A percentile compares a stretch with the other conserved stretches of the same genome.
Conservation (phyloP, 1,284 basidiomycete species). For the Papiliotrema laurentii region DNA sequence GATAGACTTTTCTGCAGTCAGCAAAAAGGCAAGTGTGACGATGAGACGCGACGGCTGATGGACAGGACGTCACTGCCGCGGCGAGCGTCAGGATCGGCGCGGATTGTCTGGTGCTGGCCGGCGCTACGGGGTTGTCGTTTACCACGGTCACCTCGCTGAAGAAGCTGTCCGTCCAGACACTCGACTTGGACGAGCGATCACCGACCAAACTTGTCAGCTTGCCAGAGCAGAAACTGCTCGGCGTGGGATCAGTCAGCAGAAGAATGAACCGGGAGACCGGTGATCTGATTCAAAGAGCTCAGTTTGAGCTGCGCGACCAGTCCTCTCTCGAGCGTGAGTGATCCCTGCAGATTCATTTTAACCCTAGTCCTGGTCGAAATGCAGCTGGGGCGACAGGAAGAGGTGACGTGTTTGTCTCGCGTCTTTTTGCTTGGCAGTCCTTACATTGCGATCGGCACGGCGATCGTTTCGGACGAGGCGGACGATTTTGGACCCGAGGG, state of each 20-base stretch:
- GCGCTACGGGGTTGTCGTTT: conserved; percentile 57
- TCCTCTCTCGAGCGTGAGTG: conserved; percentile 61
- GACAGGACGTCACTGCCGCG: conserved; percentile 60
- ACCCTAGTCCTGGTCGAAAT: conserved; percentile 25
- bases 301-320: conserved; percentile 65
- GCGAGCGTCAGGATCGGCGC: conserved; percentile 53
- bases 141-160: conserved; percentile 65
- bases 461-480: conserved; percentile 27
- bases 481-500: conserved; percentile 25
- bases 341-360: neutral
- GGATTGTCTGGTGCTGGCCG: conserved; percentile 59
- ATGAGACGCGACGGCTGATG: neutral
- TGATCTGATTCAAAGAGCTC: conserved; percentile 53
- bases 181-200: conserved; percentile 63
- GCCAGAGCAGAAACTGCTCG: conserved; percentile 57
- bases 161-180: conserved; percentile 74
- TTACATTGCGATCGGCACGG: conserved; percentile 44
- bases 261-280: conserved; percentile 58
- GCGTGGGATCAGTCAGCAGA: conserved; percentile 57
- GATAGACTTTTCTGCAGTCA: conserved; percentile 64
- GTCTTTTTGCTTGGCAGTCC: conserved; percentile 27
- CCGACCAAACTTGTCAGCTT: conserved; percentile 63
- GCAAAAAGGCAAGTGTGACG: conserved; percentile 59
- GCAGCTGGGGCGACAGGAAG: conserved; percentile 23
- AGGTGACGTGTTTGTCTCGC: conserved; percentile 23